Base-by-base conservation (phyloP, 106 monocot species). In the Triglochin maritima region DNA sequence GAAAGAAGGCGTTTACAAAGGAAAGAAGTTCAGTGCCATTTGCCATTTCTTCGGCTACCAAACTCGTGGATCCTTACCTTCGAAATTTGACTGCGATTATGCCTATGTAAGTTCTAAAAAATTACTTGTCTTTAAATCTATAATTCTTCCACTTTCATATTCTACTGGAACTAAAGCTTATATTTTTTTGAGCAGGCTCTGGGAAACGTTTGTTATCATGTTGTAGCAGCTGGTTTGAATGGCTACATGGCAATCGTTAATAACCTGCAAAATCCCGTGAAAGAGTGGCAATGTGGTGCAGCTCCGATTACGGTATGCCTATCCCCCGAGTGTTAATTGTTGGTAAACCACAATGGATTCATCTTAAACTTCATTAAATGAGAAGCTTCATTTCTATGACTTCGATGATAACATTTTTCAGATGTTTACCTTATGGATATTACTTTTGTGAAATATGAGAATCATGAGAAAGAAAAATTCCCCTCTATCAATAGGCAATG, bases 71-170 rank as follows among this genome's bases (percentile, higher is more conserved):
- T 79, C 90, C 11, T 71, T 90, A 53, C 90, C 90, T 29, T 86
- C 90, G 59, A 90, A 86, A 74, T 90, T 90, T 73, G 90, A 90
- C 76, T 90, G 90, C 59, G 90, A 90, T 60, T 90, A 90, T 75
- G 86, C 90, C 17, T 90, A 83, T 79, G 90, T 86, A 84, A 65
- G 90, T 63, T 59, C 49, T 52, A 16, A 57, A 13, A 46, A 46
- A 47, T 44, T 3, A 7, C 44, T 46, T 3, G 4, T 14, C 46
- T 15, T 49, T 9, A 6, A 13, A 6, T 7, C 59, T 44, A 56
- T 48, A 16, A 4, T 62, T 8, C 11, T 51, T 45, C 2, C 11
- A 56, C 3, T 53, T 7, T 49, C 13, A 53, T 47, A 46, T 15
- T 66, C 29, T 41, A 17, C 7, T 9, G 16, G 54, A 50, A 57